A percentile compares a stretch with the other conserved stretches of the same genome.
These are phyloP conservation scores for Leishmania martiniquensis DNA, from an alignment of 208 protist genomes.

Conservation along the genomic window DNA sequence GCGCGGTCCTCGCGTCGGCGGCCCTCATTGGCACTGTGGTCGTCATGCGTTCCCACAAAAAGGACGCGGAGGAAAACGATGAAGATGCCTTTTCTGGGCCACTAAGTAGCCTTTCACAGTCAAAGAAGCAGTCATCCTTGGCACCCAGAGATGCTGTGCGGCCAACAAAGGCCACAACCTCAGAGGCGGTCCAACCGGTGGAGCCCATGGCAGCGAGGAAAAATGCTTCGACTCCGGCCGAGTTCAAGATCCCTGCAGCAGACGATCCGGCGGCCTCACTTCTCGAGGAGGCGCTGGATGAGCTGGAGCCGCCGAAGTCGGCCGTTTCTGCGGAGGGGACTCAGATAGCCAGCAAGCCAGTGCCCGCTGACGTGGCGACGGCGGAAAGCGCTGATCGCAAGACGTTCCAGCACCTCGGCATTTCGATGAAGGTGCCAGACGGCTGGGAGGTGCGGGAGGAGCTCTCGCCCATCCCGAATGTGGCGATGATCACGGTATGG, in stretches of 20 bases:
- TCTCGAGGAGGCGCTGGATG: slow-evolving; percentile 33
- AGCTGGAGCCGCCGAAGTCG: slow-evolving; percentile 16
- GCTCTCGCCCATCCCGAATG: slow-evolving; percentile 73
- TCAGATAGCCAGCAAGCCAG: background rate
- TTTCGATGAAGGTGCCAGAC: slow-evolving; percentile 52
- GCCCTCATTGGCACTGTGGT: slow-evolving; percentile 26
- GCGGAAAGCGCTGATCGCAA: slow-evolving; percentile 17
- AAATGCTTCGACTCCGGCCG: background rate
- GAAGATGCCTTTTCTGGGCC: slow-evolving; percentile 32
- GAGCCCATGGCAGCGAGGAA: background rate
- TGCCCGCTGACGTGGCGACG: background rate
- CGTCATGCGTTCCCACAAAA: slow-evolving; percentile 10
- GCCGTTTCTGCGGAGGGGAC: background rate
- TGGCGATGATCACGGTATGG: slow-evolving; percentile 78
- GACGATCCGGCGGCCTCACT: slow-evolving; percentile 16
- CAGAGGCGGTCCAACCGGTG: background rate
- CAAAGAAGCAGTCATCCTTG: slow-evolving; percentile 13
- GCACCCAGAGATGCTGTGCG: background rate
- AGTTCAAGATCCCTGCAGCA: background rate
- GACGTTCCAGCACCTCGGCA: slow-evolving; percentile 47
- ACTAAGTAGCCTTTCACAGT: slow-evolving; percentile 5
- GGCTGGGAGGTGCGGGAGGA: slow-evolving; percentile 78
- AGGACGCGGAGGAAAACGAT: slow-evolving; percentile 25
- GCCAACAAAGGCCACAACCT: background rate
- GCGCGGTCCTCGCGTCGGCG: slow-evolving; percentile 24